phyloP scores from a whole-genome alignment of 2,329 filamentous ascomycete genomes.

The Ceratocystis cubensis region DNA sequence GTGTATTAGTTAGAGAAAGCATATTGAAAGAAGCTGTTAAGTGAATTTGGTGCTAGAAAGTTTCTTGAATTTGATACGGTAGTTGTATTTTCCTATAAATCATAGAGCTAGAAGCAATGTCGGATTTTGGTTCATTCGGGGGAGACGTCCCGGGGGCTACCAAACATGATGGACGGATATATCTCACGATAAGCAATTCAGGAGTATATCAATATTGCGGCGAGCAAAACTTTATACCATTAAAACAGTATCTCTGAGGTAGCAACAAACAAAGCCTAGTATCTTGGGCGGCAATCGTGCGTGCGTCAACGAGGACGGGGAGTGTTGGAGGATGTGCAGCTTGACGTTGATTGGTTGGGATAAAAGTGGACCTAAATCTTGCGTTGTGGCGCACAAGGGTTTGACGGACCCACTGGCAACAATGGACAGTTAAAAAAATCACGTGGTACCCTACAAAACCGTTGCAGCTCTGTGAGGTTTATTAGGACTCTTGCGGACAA shows the following conservation, averaged over 20 bases:
- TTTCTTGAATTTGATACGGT: neutral
- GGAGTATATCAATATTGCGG: neutral
- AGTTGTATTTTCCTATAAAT: neutral
- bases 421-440: neutral
- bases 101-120: neutral
- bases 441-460: conserved; percentile 11
- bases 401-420: conserved; percentile 7
- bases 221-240: too few relatives aligned
- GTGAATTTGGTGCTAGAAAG: neutral
- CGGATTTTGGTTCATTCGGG: neutral
- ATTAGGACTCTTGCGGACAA: neutral
- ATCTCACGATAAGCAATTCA: neutral
- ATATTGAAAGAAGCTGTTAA: neutral
- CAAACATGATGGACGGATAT: neutral
- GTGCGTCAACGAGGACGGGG: conserved; percentile 20
- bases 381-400: conserved; percentile 19
- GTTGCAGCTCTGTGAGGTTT: conserved; percentile 6
- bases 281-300: conserved; percentile 3
- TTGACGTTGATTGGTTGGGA: conserved; percentile 19
- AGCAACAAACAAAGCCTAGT: neutral
- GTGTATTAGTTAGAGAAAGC: neutral
- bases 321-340: conserved; percentile 20
- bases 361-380: conserved; percentile 18
- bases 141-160: neutral
- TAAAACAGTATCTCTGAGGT: neutral